These are phyloP conservation scores for Uronychia setigera DNA, from an alignment of 73 alveolate genomes.

Conservation along the genomic window DNA sequence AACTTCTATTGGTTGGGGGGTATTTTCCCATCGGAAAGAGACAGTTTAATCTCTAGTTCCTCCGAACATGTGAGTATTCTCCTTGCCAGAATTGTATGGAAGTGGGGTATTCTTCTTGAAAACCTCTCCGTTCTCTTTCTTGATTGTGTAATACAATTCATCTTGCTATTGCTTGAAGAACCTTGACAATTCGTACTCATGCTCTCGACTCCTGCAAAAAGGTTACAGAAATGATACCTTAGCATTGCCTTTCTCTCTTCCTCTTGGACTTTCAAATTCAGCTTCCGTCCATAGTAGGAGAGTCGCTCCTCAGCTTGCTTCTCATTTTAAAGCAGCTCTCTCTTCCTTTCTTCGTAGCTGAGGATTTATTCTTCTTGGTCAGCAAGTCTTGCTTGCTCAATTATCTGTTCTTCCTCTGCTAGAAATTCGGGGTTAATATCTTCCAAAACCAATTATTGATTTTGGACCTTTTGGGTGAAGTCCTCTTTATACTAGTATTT, in stretches of 20 bases:
- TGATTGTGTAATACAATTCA: background rate
- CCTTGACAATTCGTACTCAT: background rate
- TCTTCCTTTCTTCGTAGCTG: background rate
- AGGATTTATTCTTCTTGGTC: background rate
- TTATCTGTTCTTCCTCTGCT: background rate
- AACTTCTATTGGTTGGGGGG: conserved; percentile 45
- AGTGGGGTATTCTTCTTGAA: background rate
- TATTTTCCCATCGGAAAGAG: conserved; percentile 32
- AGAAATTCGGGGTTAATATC: background rate
- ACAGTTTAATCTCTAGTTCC: conserved; percentile 47
- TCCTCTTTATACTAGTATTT: background rate
- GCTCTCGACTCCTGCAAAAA: background rate
- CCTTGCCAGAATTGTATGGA: background rate
- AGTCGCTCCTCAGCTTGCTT: background rate
- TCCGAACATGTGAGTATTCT: conserved; percentile 9
- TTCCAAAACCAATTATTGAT: background rate
- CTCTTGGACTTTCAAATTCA: too few relatives aligned
- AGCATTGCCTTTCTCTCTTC: background rate
- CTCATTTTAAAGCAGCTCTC: background rate
- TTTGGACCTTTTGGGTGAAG: background rate
- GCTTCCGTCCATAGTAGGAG: background rate
- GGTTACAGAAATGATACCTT: background rate
- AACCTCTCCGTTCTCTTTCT: conserved; percentile 3
- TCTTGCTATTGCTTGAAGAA: background rate
- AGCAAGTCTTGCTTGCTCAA: background rate